phyloP scores from a whole-genome alignment of 768 basidiomycete genomes.

The Pleurotus ostreatus region DNA sequence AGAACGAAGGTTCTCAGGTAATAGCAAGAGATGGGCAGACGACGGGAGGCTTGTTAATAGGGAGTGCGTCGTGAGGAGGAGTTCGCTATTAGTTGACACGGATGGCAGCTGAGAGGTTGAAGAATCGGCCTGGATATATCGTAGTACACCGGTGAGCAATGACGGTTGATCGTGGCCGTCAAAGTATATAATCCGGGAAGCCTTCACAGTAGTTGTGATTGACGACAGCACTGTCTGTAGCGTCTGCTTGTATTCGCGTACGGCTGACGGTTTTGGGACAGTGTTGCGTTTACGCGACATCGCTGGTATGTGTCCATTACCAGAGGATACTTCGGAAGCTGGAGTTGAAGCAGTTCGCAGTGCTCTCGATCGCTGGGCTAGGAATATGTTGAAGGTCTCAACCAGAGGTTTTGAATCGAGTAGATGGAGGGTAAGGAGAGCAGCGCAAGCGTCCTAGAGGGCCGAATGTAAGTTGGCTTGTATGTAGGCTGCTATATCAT shows the following conservation, averaged over 20 bases:
- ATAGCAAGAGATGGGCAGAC: slow-evolving; percentile 73
- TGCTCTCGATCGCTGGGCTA: slow-evolving; percentile 66
- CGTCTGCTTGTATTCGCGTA: slow-evolving; percentile 51
- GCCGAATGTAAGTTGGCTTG: not conserved
- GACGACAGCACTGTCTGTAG: slow-evolving; percentile 48
- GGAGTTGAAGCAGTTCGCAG: slow-evolving; percentile 39
- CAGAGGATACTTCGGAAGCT: slow-evolving; percentile 21
- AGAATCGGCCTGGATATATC: slow-evolving; percentile 56
- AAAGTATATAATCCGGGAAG: slow-evolving; percentile 56
- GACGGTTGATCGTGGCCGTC: slow-evolving; percentile 27
- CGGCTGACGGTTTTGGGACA: slow-evolving; percentile 24
- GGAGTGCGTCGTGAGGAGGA: slow-evolving; percentile 60
- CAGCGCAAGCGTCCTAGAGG: slow-evolving; percentile 66
- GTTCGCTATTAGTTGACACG: slow-evolving; percentile 27
- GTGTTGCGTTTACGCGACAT: slow-evolving; percentile 14
- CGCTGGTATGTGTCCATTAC: slow-evolving; percentile 31
- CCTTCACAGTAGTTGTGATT: slow-evolving; percentile 55
- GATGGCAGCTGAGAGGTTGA: slow-evolving; percentile 13
- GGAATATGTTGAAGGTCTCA: slow-evolving; percentile 67
- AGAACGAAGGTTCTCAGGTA: slow-evolving; percentile 64
- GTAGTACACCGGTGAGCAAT: slow-evolving; percentile 53
- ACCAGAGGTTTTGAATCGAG: slow-evolving; percentile 79
- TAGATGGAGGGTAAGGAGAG: slow-evolving; percentile 80
- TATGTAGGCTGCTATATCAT: slow-evolving; percentile 13
- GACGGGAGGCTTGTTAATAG: slow-evolving; percentile 76